Evolutionary conservation across 306 rosid genomes (phyloP).

Genomic region (Echinosophora koreensis): DNA sequence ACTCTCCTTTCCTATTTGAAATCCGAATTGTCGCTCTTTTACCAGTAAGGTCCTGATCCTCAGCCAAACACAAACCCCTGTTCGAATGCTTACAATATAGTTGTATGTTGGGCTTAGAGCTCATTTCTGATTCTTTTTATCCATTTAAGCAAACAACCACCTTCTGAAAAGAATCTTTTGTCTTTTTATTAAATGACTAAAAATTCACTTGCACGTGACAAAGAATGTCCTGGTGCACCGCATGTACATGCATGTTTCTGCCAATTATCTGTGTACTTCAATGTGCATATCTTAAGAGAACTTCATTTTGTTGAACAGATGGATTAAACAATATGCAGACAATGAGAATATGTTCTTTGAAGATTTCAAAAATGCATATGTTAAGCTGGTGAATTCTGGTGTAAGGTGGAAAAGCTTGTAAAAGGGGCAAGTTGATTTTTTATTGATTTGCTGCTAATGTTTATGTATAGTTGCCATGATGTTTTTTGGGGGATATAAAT

Average conservation of each 20-base stretch:
- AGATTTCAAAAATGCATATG: conserved; percentile 83
- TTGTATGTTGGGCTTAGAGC: conserved; percentile 1
- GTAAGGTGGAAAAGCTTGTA: conserved; percentile 76
- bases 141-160: not conserved
- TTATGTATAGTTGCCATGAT: conserved; percentile 26
- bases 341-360: conserved; percentile 77
- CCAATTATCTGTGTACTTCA: conserved; percentile 29
- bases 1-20: conserved; percentile 31
- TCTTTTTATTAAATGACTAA: conserved; percentile 11
- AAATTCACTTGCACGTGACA: conserved; percentile 33
- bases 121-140: not conserved
- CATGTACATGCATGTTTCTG: conserved; percentile 38
- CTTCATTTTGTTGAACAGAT: conserved; percentile 62
- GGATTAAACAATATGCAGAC: conserved; percentile 83
- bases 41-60: conserved; percentile 8
- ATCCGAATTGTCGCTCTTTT: conserved; percentile 1
- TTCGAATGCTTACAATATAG: not conserved
- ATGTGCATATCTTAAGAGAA: conserved; percentile 42
- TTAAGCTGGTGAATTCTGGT: conserved; percentile 90
- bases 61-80: not conserved
- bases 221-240: conserved; percentile 34
- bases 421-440: conserved; percentile 29
- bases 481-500: conserved; percentile 3
- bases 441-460: conserved; percentile 21
- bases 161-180: conserved; percentile 19